A percentile compares a stretch with the other conserved stretches of the same genome.
phyloP scores from a whole-genome alignment of 1,284 basidiomycete genomes.

The Rhodotorula glutinis region DNA sequence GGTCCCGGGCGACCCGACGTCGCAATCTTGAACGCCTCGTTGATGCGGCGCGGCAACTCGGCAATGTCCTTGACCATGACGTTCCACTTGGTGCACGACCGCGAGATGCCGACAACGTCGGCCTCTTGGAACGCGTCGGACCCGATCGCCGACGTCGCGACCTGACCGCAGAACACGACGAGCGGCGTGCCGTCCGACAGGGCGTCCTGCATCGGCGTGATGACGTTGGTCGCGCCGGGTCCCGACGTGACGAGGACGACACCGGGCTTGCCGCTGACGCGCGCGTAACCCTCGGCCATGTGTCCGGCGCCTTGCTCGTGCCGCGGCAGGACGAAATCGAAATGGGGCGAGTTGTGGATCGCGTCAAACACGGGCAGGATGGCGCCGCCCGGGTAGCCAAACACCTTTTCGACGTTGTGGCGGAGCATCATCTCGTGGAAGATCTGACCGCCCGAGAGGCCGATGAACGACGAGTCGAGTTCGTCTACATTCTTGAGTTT shows the following conservation, averaged over 20 bases:
- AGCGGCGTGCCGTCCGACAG: constrained; percentile 91
- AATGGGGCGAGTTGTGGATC: constrained; percentile 91
- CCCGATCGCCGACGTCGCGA: constrained; percentile 95
- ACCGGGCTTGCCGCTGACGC: constrained; percentile 95
- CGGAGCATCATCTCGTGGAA: constrained; percentile 99
- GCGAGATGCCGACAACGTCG: constrained; percentile 91
- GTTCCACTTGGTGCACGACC: constrained; percentile 99
- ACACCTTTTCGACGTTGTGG: constrained; percentile 92
- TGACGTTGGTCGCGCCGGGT: constrained; percentile 94
- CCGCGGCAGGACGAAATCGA: constrained; percentile 91
- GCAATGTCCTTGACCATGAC: constrained; percentile 98
- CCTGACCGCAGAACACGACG: constrained; percentile 95
- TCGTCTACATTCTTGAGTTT: constrained; percentile 40
- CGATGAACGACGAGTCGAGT: constrained; percentile 64
- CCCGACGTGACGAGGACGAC: constrained; percentile 97
- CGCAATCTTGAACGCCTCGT: constrained; percentile 99
- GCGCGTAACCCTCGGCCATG: constrained; percentile 89
- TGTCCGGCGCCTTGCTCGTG: constrained; percentile 98
- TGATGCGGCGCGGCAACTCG: constrained; percentile 91
- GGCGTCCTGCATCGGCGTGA: constrained; percentile 98
- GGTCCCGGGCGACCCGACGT: constrained; percentile 94
- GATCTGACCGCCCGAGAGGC: constrained; percentile 92
- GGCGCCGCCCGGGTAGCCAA: constrained; percentile 90
- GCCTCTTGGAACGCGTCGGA: constrained; percentile 99
- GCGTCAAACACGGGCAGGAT: constrained; percentile 99